A percentile compares a stretch with the other conserved stretches of the same genome.
Conservation (phyloP, 192 early-diverging fungal genomes). For the Linnemannia schmuckeri region DNA sequence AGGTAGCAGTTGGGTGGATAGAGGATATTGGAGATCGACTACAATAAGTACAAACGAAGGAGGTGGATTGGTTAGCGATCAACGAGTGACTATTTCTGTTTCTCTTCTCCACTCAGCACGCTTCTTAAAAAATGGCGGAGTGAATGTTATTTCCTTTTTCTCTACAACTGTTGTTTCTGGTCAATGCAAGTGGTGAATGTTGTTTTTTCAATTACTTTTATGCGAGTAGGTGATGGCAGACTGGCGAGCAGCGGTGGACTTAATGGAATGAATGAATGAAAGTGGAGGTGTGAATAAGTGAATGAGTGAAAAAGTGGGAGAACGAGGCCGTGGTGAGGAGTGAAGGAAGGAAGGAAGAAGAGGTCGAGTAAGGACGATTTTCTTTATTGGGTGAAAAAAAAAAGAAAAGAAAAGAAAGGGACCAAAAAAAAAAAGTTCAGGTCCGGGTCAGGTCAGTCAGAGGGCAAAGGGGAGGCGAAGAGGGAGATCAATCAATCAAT, state of each 20-base stretch:
- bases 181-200: neutral
- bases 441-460: neutral
- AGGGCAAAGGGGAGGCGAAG: neutral
- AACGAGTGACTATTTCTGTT: neutral
- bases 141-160: neutral
- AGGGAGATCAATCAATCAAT: neutral
- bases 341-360: neutral
- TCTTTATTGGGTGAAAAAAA: neutral
- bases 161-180: neutral
- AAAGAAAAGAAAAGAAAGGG: neutral
- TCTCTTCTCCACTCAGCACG: neutral
- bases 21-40: neutral
- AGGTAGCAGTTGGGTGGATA: neutral
- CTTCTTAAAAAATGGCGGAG: neutral
- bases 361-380: neutral
- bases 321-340: neutral
- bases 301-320: neutral
- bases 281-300: constrained; percentile 6
- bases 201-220: neutral
- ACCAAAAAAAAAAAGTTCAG: constrained; percentile 4
- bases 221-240: neutral
- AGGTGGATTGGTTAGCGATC: neutral
- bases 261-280: neutral
- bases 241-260: neutral
- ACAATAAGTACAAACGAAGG: neutral